A percentile compares a stretch with the other conserved stretches of the same genome.
Conservation (phyloP, 2,329 filamentous ascomycete species). For the Xylaria arbuscula region DNA sequence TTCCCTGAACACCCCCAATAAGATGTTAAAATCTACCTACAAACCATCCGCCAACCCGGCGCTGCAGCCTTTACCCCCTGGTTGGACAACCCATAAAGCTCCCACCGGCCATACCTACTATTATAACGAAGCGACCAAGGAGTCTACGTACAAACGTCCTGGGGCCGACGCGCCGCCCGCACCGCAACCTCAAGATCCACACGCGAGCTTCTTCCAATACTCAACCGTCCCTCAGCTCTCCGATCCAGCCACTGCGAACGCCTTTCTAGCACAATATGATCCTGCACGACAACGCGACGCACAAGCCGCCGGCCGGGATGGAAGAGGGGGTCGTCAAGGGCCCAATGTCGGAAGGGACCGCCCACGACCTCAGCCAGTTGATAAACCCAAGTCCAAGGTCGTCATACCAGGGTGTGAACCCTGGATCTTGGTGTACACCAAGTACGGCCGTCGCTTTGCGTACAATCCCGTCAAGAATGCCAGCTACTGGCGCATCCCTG, state of each 20-base stretch:
- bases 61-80: slow-evolving; percentile 75
- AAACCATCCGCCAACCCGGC: slow-evolving; percentile 62
- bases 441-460: slow-evolving; percentile 87
- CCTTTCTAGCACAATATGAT: slow-evolving; percentile 68
- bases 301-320: slow-evolving; percentile 49
- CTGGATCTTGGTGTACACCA: slow-evolving; percentile 95
- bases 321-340: slow-evolving; percentile 58
- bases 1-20: not conserved
- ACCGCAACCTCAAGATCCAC: slow-evolving; percentile 43
- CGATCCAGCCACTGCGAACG: slow-evolving; percentile 68
- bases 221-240: slow-evolving; percentile 59
- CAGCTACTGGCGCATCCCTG: slow-evolving; percentile 95
- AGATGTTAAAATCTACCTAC: slow-evolving; percentile 83
- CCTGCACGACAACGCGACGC: slow-evolving; percentile 53
- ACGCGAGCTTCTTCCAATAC: slow-evolving; percentile 57
- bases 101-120: slow-evolving; percentile 90
- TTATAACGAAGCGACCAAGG: slow-evolving; percentile 83
- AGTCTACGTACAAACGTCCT: slow-evolving; percentile 90
- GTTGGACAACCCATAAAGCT: slow-evolving; percentile 94
- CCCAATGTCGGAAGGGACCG: slow-evolving; percentile 67
- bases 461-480: slow-evolving; percentile 87
- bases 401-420: slow-evolving; percentile 83
- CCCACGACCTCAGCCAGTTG: slow-evolving; percentile 74
- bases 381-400: slow-evolving; percentile 84
- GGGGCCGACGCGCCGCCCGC: slow-evolving; percentile 45